A percentile compares a stretch with the other conserved stretches of the same genome.
phyloP scores from a whole-genome alignment of 78 protist genomes.

The Corallochytrium limacisporum region DNA sequence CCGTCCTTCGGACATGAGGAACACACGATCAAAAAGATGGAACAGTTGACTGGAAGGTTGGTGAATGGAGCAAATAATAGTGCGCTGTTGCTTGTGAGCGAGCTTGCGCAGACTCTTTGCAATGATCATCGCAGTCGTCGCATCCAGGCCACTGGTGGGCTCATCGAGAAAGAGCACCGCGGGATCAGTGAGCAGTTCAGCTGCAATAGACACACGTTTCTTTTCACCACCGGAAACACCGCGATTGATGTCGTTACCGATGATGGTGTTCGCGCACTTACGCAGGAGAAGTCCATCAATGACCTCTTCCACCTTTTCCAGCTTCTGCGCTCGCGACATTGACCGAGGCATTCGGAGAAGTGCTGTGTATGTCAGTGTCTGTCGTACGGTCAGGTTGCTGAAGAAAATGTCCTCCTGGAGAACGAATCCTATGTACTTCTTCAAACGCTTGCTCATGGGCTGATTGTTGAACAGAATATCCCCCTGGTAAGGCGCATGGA shows the following conservation, averaged over 20 bases:
- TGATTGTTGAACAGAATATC: background rate
- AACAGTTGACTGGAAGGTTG: conserved; percentile 61
- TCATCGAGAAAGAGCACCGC: conserved; percentile 48
- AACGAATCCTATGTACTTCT: conserved; percentile 6
- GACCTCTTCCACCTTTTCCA: background rate
- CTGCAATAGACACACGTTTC: conserved; percentile 30
- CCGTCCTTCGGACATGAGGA: conserved; percentile 53
- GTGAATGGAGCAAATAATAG: conserved; percentile 53
- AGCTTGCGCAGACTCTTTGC: background rate
- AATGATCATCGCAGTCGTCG: background rate
- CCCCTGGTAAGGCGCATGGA: background rate
- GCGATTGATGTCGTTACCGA: conserved; percentile 7
- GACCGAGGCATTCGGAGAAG: conserved; percentile 21
- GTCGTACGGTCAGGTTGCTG: conserved; percentile 34
- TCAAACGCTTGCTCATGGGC: background rate
- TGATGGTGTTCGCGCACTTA: background rate
- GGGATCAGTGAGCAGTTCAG: conserved; percentile 40
- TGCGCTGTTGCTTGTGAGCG: conserved; percentile 7
- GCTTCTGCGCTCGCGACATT: background rate
- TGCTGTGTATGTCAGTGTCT: conserved; percentile 31
- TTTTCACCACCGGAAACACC: conserved; percentile 64
- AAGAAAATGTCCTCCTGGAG: conserved; percentile 38
- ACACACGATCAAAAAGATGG: conserved; percentile 35
- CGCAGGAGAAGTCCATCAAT: background rate
- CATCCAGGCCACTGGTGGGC: conserved; percentile 63